Percentiles rank a stretch among this genome's conserved stretches.
phyloP scores from a whole-genome alignment of 1,284 basidiomycete species.

The Irpex lacteus region DNA sequence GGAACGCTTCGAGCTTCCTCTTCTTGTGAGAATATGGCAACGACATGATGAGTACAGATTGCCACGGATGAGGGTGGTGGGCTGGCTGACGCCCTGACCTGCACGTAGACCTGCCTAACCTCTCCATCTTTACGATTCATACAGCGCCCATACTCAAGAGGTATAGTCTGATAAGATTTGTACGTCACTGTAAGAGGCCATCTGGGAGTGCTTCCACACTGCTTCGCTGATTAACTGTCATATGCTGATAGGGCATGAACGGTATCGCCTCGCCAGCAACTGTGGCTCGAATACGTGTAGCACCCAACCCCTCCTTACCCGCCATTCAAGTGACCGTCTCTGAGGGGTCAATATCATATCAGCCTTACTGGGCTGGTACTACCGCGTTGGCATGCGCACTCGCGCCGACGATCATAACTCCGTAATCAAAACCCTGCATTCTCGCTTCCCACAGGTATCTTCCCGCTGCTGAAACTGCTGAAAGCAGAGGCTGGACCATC shows the following conservation, averaged over 20 bases:
- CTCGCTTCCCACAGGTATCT: background rate
- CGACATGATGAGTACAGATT: background rate
- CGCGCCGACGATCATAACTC: background rate
- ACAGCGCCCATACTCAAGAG: background rate
- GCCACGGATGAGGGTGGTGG: background rate
- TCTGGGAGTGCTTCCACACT: background rate
- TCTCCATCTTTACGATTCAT: background rate
- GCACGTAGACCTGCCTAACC: background rate
- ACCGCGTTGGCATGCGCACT: background rate
- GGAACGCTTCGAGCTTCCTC: background rate
- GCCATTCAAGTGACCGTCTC: no score
- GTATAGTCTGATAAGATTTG: background rate
- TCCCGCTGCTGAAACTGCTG: background rate
- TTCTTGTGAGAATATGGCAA: background rate
- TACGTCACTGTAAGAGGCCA: background rate
- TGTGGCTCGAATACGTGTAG: background rate
- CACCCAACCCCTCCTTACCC: background rate
- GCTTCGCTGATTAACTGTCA: background rate
- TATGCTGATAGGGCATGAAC: background rate
- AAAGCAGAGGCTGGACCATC: background rate
- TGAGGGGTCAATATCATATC: no score
- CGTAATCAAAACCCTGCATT: background rate
- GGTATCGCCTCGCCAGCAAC: background rate
- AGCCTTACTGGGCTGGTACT: no score
- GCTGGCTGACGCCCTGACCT: background rate